Conservation (phyloP, 192 early-diverging fungal genomes). For the Backusella macrospora region DNA sequence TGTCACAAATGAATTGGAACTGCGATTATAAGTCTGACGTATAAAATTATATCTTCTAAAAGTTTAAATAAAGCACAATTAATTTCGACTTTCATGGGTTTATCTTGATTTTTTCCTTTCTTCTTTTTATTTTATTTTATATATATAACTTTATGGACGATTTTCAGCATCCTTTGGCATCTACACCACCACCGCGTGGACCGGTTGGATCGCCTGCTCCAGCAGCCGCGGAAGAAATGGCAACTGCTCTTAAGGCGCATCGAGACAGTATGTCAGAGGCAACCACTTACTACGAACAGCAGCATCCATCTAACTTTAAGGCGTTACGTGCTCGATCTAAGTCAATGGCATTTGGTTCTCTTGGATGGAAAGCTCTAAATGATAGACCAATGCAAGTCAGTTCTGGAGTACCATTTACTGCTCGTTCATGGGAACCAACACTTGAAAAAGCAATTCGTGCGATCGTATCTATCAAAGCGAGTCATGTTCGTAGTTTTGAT, state of each 20-base stretch:
- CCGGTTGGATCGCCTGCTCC: conserved; percentile 17
- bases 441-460: conserved; percentile 72
- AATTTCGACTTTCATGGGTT: background rate
- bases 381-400: conserved; percentile 10
- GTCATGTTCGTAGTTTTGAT: conserved; percentile 77
- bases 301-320: conserved; percentile 4
- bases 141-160: background rate
- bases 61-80: no score
- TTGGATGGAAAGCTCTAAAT: conserved; percentile 20
- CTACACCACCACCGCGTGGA: background rate
- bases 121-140: conserved; percentile 14
- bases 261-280: conserved; percentile 27
- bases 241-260: conserved; percentile 11
- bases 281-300: conserved; percentile 20
- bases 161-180: conserved; percentile 17
- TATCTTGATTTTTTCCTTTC: background rate
- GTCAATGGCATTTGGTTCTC: conserved; percentile 34
- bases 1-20: no score
- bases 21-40: no score
- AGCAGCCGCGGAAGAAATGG: conserved; percentile 8
- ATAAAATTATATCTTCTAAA: no score
- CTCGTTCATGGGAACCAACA: conserved; percentile 67
- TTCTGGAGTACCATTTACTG: conserved; percentile 28
- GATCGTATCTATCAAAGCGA: conserved; percentile 79
- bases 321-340: conserved; percentile 36